Conservation (phyloP, 2,329 filamentous ascomycete genomes). For the Trichoderma koningiopsis region DNA sequence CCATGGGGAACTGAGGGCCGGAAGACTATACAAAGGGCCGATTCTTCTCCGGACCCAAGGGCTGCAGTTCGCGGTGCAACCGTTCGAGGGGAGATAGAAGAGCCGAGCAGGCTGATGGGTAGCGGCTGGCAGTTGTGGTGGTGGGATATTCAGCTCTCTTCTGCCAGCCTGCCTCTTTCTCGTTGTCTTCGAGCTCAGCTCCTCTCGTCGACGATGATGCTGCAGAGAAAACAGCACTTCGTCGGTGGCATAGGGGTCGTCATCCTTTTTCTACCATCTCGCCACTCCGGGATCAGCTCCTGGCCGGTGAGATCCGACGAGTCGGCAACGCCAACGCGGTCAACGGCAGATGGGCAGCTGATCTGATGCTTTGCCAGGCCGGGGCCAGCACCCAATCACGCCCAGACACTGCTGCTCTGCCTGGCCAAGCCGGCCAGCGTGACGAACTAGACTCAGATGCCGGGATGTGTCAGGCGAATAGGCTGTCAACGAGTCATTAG, state of each 20-base stretch:
- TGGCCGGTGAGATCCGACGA: slow-evolving; percentile 23
- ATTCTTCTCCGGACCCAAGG: slow-evolving; percentile 26
- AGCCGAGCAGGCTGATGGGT: neutral
- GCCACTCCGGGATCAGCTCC: slow-evolving; percentile 11
- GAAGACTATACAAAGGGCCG: slow-evolving; percentile 25
- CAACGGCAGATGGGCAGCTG: slow-evolving; percentile 13
- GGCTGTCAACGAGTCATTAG: slow-evolving; percentile 24
- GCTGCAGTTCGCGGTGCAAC: slow-evolving; percentile 13
- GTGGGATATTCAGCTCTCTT: neutral
- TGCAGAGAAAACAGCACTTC: neutral
- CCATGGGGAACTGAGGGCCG: slow-evolving; percentile 24
- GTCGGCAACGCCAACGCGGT: slow-evolving; percentile 12
- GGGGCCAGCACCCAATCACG: slow-evolving; percentile 19
- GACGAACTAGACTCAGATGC: slow-evolving; percentile 22
- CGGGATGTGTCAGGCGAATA: slow-evolving; percentile 21
- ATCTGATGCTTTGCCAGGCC: slow-evolving; percentile 19
- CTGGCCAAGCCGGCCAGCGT: slow-evolving; percentile 15
- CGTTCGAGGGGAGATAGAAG: neutral
- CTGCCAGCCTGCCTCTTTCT: neutral
- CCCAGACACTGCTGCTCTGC: neutral
- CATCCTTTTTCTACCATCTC: slow-evolving; percentile 6
- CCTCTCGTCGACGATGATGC: slow-evolving; percentile 1
- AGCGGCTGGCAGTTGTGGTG: neutral
- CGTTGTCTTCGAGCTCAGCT: neutral
- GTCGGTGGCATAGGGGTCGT: neutral